phyloP scores from a whole-genome alignment of 352 stramenopile species.

The Phytopythium chamaehyphon region DNA sequence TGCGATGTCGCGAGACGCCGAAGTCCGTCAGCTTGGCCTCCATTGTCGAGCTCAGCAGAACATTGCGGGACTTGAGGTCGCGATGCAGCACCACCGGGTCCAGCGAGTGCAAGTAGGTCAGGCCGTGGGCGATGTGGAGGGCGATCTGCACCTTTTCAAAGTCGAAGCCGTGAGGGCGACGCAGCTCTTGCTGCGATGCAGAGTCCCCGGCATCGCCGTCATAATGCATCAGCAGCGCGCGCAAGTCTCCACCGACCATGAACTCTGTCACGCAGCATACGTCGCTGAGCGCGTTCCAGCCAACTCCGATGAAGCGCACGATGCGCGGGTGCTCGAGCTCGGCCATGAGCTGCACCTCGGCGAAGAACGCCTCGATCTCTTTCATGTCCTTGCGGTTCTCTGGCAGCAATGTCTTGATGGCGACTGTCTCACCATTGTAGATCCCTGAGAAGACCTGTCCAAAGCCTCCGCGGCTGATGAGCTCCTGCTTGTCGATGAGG shows the following conservation, averaged over 20 bases:
- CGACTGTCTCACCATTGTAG: constrained; percentile 44
- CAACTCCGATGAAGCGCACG: constrained; percentile 60
- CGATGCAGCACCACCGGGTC: constrained; percentile 25
- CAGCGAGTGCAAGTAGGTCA: constrained; percentile 52
- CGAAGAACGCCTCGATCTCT: constrained; percentile 46
- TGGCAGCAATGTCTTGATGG: constrained; percentile 53
- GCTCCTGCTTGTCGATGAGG: constrained; percentile 31
- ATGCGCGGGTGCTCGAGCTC: constrained; percentile 57
- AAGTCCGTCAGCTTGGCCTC: constrained; percentile 63
- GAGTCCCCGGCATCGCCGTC: constrained; percentile 15
- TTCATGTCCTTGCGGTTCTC: constrained; percentile 44
- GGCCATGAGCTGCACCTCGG: constrained; percentile 56
- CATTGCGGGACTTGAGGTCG: constrained; percentile 13
- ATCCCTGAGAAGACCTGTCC: constrained; percentile 41
- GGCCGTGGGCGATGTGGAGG: constrained; percentile 31
- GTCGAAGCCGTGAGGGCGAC: constrained; percentile 30
- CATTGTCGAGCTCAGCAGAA: constrained; percentile 18
- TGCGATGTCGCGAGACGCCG: constrained; percentile 34
- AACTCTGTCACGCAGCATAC: constrained; percentile 50
- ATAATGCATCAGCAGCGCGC: constrained; percentile 30
- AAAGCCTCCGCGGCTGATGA: constrained; percentile 46
- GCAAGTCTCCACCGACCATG: constrained; percentile 40
- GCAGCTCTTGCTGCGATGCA: neutral
- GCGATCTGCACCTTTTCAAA: constrained; percentile 51
- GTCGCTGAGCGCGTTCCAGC: constrained; percentile 41